Evolutionary conservation across 345 rosid species (phyloP), one percentile per base, ranked within the genome.

Genomic region (Boechera retrofracta): DNA sequence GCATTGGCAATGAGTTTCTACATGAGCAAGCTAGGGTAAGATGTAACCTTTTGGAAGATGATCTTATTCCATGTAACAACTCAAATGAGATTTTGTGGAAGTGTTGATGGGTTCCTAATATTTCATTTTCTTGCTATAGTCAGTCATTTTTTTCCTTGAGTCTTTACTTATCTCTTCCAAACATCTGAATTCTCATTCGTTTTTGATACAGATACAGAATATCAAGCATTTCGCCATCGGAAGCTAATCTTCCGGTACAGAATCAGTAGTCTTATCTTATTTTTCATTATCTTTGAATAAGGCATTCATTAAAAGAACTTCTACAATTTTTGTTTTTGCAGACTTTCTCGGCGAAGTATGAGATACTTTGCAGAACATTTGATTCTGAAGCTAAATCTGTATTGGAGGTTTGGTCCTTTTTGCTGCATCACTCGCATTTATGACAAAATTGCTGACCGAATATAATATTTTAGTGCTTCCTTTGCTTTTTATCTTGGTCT

Each of bases 361-460:
- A 91, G 79, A 92, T 95, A 85, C 97, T 92, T 54, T 95, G 98
- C 92, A 92, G 87, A 85, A 85, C 87, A 44, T 86, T 92, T 83
- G 89, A 86, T 79, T 69, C 72, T 12, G 90, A 91, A 79, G 91
- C 91, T 67, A 86, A 88, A 82, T 79, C 83, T 59, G 73, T 54
- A 12, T 75, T 92, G 81, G 91, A 92, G 94, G 97, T 89, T 56
- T 58, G 61, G 24, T 39, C 39, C 57, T 49, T 48, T 56, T 56
- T 7, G 0, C 54, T 64, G 67, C 67, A 64, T 56, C 53, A 44
- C 60, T 79, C 45, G 3, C 18, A 41, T 32, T 59, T 39, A 52
- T 45, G 41, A 53, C 21, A 32, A 62, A 63, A 26, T 21, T 31
- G n/a, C 72, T 63, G 16, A 70, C 64, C 13, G 15, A 35, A 4